Evolutionary conservation across 1,284 basidiomycete genomes (phyloP).

Genomic region (Agaricales sp.): DNA sequence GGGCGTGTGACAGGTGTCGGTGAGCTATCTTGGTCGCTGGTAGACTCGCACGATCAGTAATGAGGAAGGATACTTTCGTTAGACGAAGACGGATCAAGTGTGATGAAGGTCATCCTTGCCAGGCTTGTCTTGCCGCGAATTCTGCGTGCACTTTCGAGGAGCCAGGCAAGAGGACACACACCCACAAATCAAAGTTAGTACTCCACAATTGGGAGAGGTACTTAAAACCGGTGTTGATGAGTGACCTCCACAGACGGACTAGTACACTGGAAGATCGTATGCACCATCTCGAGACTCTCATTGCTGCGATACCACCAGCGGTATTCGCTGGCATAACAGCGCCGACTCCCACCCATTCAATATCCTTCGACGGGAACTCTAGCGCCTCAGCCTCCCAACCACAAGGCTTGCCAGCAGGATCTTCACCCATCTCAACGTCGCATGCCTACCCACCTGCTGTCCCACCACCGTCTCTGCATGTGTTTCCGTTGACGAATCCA

Average conservation of each 20-base stretch:
- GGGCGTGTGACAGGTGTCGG: slow-evolving; percentile 81
- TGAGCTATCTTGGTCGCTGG: slow-evolving; percentile 26
- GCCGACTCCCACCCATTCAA: slow-evolving; percentile 11
- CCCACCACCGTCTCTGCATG: slow-evolving; percentile 64
- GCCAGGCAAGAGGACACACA: slow-evolving; percentile 71
- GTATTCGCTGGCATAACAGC: slow-evolving; percentile 41
- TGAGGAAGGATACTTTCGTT: slow-evolving; percentile 7
- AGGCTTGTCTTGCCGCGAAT: slow-evolving; percentile 68
- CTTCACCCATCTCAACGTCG: slow-evolving; percentile 45
- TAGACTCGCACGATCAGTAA: slow-evolving; percentile 3
- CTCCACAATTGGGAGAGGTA: neutral
- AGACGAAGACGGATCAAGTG: slow-evolving; percentile 74
- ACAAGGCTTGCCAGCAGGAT: slow-evolving; percentile 27
- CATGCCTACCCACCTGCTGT: slow-evolving; percentile 53
- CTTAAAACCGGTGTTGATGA: too few species aligned
- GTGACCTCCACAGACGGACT: slow-evolving; percentile 41
- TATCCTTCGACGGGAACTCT: slow-evolving; percentile 7
- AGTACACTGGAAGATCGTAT: slow-evolving; percentile 75
- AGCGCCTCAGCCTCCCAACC: slow-evolving; percentile 19
- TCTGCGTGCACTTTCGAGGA: slow-evolving; percentile 78
- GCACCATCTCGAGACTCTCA: slow-evolving; percentile 74
- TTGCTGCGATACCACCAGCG: slow-evolving; percentile 70
- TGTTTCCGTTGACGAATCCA: slow-evolving; percentile 68
- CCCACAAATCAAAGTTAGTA: slow-evolving; percentile 73
- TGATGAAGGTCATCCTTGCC: slow-evolving; percentile 77